Evolutionary conservation across 345 rosid genomes (phyloP), one percentile per base, ranked within the genome.

Genomic region (Balakata baccata): DNA sequence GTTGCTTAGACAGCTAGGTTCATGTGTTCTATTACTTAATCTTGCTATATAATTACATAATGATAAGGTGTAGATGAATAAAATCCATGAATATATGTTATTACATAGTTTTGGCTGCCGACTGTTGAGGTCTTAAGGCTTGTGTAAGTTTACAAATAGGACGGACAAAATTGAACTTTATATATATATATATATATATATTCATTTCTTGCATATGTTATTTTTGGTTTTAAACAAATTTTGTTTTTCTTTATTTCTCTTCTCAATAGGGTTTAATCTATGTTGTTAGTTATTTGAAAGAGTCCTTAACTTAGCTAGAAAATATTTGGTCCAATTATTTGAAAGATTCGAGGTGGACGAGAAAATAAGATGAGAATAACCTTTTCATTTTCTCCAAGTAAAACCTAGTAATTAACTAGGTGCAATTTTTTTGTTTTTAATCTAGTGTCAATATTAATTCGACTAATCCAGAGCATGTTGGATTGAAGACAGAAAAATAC

Each of bases 141-240:
- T 17, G 18, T 3, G 13, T 18, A 2, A n/a, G 37, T 57, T 57
- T 57, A 39, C 56, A 52, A 12, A 53, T 43, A 10, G 39, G 58
- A 49, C 2, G 34, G 66, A 14, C 64, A 69, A 69, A 43, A 23
- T 56, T 57, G 29, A 61, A 23, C 64, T 69, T 41, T 56, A 11
- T 43, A 37, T 69, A 11, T 38, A 4, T n/a, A 22, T 10, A 52
- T 49, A 4, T 0, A 17, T 51, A 14, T 51, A n/a, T 51, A 14
- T 51, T 51, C 57, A 29, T 29, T 9, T 51, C 71, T 29, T 68
- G 71, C 46, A 50, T 29, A 51, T 51, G 23, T 11, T 52, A 11
- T 51, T 51, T 51, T 37, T 51, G 71, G 71, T 60, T 68, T 51
- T 60, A 34, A 51, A 17, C 71, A 12, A 20, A 22, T 17, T 23